Evolutionary conservation across 345 rosid genomes (phyloP).

Genomic region (Melastoma malabathricum): DNA sequence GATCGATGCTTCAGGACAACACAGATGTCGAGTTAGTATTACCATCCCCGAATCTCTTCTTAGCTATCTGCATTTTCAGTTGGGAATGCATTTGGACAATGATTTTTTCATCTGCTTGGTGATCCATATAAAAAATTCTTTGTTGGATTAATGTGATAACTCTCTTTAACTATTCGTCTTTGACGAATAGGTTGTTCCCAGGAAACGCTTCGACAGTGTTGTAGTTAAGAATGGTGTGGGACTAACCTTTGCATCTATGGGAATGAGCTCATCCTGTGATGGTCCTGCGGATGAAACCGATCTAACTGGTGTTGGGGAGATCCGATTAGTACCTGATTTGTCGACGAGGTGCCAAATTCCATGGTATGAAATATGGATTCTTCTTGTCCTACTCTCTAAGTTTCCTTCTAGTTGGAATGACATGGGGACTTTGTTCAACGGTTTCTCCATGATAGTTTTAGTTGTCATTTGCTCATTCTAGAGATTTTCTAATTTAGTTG

Average conservation of each 20-base stretch:
- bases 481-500: background rate
- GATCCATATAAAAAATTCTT: too few relatives aligned
- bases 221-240: constrained; percentile 67
- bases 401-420: background rate
- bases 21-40: constrained; percentile 78
- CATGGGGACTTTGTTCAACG: too few relatives aligned
- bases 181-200: constrained; percentile 56
- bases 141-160: background rate
- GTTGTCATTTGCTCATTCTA: too few relatives aligned
- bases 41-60: background rate
- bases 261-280: constrained; percentile 65
- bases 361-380: constrained; percentile 32
- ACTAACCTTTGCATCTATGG: constrained; percentile 74
- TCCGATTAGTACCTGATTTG: constrained; percentile 80
- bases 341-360: constrained; percentile 58
- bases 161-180: background rate
- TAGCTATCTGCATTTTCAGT: background rate
- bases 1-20: constrained; percentile 93
- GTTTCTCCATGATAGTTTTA: too few relatives aligned
- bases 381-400: background rate
- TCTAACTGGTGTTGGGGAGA: constrained; percentile 72
- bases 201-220: constrained; percentile 46
- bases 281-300: constrained; percentile 67
- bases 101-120: too few relatives aligned
- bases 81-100: too few relatives aligned